Percentiles rank a stretch among this genome's conserved stretches.
phyloP scores from a whole-genome alignment of 768 basidiomycete genomes.

The Trametes maxima region DNA sequence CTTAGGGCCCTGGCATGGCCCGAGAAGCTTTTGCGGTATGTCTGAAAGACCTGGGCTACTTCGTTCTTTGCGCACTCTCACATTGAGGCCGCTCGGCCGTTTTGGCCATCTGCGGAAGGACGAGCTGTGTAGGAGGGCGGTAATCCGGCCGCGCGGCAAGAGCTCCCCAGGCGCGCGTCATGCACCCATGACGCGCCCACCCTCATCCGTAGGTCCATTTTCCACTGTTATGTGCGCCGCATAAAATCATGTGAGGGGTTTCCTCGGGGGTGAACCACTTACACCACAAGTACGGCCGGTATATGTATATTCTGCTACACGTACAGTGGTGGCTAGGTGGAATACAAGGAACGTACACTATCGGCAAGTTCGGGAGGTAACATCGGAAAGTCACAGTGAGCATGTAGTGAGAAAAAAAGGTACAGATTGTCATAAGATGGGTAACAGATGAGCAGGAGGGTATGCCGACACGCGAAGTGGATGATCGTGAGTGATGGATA shows the following conservation, averaged over 20 bases:
- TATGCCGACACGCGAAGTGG: conserved; percentile 6
- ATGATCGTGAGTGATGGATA: not conserved
- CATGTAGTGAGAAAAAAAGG: not conserved
- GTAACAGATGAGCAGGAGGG: not conserved
- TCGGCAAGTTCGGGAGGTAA: conserved; percentile 1
- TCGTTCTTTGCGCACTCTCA: too few relatives aligned
- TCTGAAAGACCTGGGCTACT: too few relatives aligned
- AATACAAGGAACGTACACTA: conserved; percentile 9
- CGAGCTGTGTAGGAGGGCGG: conserved; percentile 1
- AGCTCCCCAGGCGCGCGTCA: not conserved
- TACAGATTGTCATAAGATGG: conserved; percentile 2
- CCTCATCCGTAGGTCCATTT: not conserved
- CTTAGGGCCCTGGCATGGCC: too few relatives aligned
- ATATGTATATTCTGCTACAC: not conserved
- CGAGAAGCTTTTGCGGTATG: too few relatives aligned
- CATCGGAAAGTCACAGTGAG: not conserved
- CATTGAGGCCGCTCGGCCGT: not conserved
- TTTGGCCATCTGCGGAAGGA: not conserved
- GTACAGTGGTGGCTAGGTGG: not conserved
- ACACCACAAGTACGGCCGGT: not conserved
- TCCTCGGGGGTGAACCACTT: not conserved
- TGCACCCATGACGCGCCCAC: not conserved
- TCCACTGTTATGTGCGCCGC: too few relatives aligned
- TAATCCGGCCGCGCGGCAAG: conserved; percentile 3
- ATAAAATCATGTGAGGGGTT: not conserved